Base-by-base conservation (phyloP, 257 asterid genomes). In the Solanum ossicruentum region DNA sequence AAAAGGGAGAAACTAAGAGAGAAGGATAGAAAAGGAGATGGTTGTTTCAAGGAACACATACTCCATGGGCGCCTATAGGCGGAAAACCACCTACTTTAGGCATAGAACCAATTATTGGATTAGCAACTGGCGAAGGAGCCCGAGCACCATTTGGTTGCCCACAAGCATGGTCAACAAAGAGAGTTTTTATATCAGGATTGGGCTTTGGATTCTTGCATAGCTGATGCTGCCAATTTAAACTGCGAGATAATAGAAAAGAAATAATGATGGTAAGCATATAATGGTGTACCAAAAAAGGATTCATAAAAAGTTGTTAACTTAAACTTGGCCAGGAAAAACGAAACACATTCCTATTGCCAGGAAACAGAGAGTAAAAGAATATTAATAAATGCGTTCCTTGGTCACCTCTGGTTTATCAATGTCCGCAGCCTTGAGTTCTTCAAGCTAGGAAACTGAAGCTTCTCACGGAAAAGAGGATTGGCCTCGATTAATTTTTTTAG, bases 221-320 rank as follows among this genome's bases (percentile, higher is more conserved):
- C 84, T 91, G 93, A 84, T 90, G 96, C 88, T 93, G 96, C 96
- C 95, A 93, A 77, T 91, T 91, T 83, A 93, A 88, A 87, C 96
- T 91, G 92, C 91, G 81, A 23, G 26, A 73, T 41, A 83, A 72
- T 10, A 57, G 39, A 77, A 47, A 47, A 45, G 60, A 21, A 55
- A 80, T 12, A 8, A 43, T 17, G 32, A 45, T 36, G 41, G 77
- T 75, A 32, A 58, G 15, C 26, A 63, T 60, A 80, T 39, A 81
- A 32, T 18, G 36, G 17, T 81, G 56, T 51, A 70, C 26, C 12
- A 5, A 17, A 70, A 39, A 69, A 39, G 23, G 23, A 67, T 67
- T 20, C 66, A n/a, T 20, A 58, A n/a, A 10, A 8, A 20, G 28
- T 20, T 8, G 13, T 20, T 20, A 20, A 58, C 45, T 61, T 82